Evolutionary conservation across 2,329 filamentous ascomycete genomes (phyloP), one percentile per base, ranked within the genome.

Genomic region (Colletotrichum falcatum): DNA sequence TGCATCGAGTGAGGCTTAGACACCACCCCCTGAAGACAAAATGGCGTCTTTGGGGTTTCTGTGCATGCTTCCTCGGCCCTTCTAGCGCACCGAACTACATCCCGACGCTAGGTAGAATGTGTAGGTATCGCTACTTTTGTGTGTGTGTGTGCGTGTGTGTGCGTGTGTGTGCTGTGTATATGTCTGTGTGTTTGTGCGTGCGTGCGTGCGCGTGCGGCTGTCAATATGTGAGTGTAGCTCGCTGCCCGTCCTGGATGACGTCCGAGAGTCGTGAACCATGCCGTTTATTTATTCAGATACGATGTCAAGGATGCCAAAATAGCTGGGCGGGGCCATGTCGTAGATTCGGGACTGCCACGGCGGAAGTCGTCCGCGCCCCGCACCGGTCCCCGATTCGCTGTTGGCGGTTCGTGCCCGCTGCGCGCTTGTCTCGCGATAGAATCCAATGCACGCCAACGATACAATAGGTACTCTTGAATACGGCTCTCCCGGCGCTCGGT

Each of bases 1-100:
- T 71, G 68, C 49, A 68, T 69, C 53, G 65, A 63, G 69, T 56
- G 69, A 69, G 69, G 69, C 69, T 71, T 71, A 69, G 65, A 71
- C 68, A 46, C 46, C 69, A 54, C 54, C 65, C 65, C 60, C 60
- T 54, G 12, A 39, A 37, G 37, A 9, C 16, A 30, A 65, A 51
- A 61, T 69, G 69, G 59, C 65, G 54, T 69, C 61, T 56, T 54
- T 53, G 23, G 48, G 28, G 39, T 54, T 72, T 73, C 72, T 58
- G 30, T 70, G 62, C 72, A 70, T 60, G 30, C 65, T 73, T 72
- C 72, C 49, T 66, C 61, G 58, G 65, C 39, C 58, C 65, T 73
- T 73, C 72, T 73, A 73, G 72, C 70, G 72, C 60, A 49, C 65
- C 65, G 65, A 56, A 48, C 3, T 65, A 54, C 70, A 61, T 61